Evolutionary conservation across 768 basidiomycete genomes (phyloP), one percentile per base, ranked within the genome.

Genomic region (Fomitopsis pulvina): DNA sequence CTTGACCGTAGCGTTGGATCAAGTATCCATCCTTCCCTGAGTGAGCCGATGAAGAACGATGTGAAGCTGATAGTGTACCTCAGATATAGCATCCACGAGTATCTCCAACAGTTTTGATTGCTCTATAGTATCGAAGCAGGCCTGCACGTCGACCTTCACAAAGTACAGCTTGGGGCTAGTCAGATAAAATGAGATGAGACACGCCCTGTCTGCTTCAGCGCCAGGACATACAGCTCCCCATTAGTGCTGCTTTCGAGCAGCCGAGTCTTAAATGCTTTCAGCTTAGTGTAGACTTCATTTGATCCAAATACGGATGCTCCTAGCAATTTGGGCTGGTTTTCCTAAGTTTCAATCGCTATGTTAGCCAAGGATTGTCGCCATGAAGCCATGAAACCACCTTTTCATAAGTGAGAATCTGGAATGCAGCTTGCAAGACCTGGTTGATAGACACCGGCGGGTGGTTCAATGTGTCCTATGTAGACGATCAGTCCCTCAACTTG

Each of bases 91-190:
- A 2, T 79, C 68, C 9, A 77, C 74, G 24, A 98, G 66, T 30
- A 99, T 89, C 32, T 79, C 73, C 27, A 98, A 66, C 39, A 99
- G 68, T 59, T 85, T 93, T 7, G 78, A 74, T 65, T 98, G 96
- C 28, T 92, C 83, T 51, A 98, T 98, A 0, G 88, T 92, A 67
- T 99, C 96, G 71, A 97, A 99, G 58, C 93, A 96, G 6, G 95
- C 85, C 53, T 87, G 87, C 16, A 98, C 92, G 62, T 99, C 96
- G 22, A 96, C 80, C 66, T 99, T 99, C 45, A 93, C 94, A 59
- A 99, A 95, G 66, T 93, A 98, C 5, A 98, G 66, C 54, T 82
- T 82, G 0, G 94, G 92, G 30, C 94, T 95, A 45, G 25, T 26
- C 20, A n/a, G 28, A 22, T 10, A 37, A 16, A 6, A 24, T 32